Conservation (phyloP, 495 filamentous ascomycete genomes). For the Xylaria acuta region DNA sequence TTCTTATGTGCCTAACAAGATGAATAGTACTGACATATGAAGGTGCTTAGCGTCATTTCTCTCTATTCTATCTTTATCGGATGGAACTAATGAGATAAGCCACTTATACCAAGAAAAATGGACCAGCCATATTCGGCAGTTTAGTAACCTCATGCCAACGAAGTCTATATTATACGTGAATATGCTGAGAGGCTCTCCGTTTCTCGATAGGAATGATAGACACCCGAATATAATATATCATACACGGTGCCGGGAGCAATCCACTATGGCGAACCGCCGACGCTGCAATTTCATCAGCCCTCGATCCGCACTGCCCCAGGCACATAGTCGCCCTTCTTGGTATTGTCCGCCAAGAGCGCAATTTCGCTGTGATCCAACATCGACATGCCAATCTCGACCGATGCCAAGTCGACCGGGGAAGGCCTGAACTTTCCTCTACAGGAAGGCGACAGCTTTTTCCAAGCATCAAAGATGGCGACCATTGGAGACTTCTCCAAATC, state of each 20-base stretch:
- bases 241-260: not conserved
- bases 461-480: not conserved
- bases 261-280: not conserved
- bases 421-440: constrained; percentile 16
- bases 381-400: constrained; percentile 14
- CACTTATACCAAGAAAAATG: not conserved
- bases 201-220: not conserved
- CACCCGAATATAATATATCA: not conserved
- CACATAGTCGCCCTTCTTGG: not conserved
- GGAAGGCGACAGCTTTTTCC: constrained; percentile 17
- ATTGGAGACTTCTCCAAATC: constrained; percentile 12
- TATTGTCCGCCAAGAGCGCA: constrained; percentile 19
- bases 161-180: not conserved
- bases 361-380: not conserved
- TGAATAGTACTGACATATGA: not conserved
- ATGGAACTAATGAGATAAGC: not conserved
- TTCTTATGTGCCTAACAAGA: not conserved
- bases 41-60: not conserved
- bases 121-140: not conserved
- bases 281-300: not conserved
- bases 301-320: not conserved
- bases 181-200: not conserved
- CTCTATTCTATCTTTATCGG: not conserved
- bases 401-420: constrained; percentile 25
- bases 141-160: too few species aligned